Evolutionary conservation across 1,284 basidiomycete species (phyloP).

Genomic region (Ganoderma leucocontextum): DNA sequence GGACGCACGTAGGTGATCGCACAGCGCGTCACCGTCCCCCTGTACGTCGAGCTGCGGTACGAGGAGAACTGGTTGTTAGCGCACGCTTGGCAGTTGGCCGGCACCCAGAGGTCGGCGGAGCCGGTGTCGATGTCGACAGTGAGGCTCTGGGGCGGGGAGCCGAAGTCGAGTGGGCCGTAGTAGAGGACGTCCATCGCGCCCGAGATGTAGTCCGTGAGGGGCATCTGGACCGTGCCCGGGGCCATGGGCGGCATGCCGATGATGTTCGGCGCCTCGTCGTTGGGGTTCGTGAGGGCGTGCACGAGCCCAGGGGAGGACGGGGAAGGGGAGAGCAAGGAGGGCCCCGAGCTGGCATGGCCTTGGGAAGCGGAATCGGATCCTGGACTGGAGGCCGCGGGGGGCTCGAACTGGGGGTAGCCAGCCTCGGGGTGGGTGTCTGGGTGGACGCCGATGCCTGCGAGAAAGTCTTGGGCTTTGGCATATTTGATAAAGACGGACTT

Average conservation of each 20-base stretch:
- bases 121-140: slow-evolving; percentile 67
- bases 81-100: slow-evolving; percentile 52
- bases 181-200: slow-evolving; percentile 57
- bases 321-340: background rate
- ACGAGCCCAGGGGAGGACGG: background rate
- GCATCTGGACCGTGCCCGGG: slow-evolving; percentile 35
- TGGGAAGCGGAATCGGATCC: background rate
- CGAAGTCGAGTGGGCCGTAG: slow-evolving; percentile 56
- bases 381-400: slow-evolving; percentile 25
- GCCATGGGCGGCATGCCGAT: slow-evolving; percentile 27
- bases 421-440: slow-evolving; percentile 40
- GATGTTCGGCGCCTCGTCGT: slow-evolving; percentile 20
- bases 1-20: slow-evolving; percentile 64
- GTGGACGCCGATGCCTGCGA: slow-evolving; percentile 47
- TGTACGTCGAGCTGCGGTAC: slow-evolving; percentile 51
- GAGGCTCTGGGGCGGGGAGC: slow-evolving; percentile 54
- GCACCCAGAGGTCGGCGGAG: slow-evolving; percentile 66
- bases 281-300: slow-evolving; percentile 16
- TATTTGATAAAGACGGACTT: slow-evolving; percentile 49
- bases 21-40: slow-evolving; percentile 47
- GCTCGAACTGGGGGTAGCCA: slow-evolving; percentile 38
- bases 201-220: slow-evolving; percentile 50
- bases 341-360: background rate
- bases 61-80: slow-evolving; percentile 47
- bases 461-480: slow-evolving; percentile 43